Evolutionary conservation across 345 rosid genomes (phyloP).

Genomic region (Dovyalis caffra): DNA sequence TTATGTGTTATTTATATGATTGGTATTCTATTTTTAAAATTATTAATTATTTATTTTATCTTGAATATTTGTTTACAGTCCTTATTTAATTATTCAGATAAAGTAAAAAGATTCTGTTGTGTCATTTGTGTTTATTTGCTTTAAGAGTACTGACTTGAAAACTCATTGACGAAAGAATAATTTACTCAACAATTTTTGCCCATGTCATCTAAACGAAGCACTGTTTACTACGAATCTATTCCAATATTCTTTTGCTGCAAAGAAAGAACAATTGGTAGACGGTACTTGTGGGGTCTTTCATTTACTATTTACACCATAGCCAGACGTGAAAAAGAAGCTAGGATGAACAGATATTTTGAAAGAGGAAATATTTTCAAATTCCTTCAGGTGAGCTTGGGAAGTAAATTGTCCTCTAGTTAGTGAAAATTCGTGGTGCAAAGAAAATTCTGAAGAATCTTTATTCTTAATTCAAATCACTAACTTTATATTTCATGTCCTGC

Average conservation of each 20-base stretch:
- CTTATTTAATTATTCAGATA: too few species aligned
- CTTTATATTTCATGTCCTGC: too few species aligned
- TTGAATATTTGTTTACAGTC: too few species aligned
- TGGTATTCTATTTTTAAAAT: too few species aligned
- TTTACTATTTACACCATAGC: background rate
- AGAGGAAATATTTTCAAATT: background rate
- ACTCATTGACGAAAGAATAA: too few species aligned
- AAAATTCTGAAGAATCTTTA: background rate
- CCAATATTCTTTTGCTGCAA: background rate
- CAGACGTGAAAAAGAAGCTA: background rate
- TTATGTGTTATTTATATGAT: too few species aligned
- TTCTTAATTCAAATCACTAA: too few species aligned
- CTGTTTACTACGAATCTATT: background rate
- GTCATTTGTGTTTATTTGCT: too few species aligned
- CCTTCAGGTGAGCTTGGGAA: background rate
- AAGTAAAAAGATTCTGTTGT: too few species aligned
- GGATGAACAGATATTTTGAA: background rate
- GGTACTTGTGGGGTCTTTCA: background rate
- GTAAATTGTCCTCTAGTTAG: constrained; percentile 5
- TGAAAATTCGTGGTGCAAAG: constrained; percentile 22
- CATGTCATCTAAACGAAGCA: background rate
- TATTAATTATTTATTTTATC: too few species aligned
- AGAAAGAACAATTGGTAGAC: constrained; percentile 18
- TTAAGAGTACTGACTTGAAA: too few species aligned
- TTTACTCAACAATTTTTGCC: too few species aligned